Conservation (phyloP, 805 yeast genomes). For the Kluyveromyces lactis region DNA sequence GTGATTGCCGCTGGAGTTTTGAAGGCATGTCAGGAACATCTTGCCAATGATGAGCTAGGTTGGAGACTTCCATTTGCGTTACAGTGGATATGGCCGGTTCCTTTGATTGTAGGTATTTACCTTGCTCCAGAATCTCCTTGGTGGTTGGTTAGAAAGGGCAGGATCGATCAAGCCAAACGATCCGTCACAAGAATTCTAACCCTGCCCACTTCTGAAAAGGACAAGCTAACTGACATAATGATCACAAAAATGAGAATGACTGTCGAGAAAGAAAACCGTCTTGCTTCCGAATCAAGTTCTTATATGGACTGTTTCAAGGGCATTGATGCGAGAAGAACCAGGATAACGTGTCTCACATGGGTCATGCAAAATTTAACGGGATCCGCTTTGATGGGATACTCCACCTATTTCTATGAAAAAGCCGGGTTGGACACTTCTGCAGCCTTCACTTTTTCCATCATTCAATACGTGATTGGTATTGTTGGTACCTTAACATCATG, state of each 20-base stretch:
- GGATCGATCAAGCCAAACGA: constrained; percentile 35
- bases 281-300: constrained; percentile 6
- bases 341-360: constrained; percentile 39
- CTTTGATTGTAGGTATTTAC: constrained; percentile 34
- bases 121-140: constrained; percentile 52
- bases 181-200: constrained; percentile 32
- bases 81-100: constrained; percentile 55
- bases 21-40: constrained; percentile 26
- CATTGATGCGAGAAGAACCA: constrained; percentile 41
- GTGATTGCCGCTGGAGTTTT: constrained; percentile 45
- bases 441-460: constrained; percentile 41
- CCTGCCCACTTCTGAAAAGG: constrained; percentile 24
- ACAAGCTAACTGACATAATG: constrained; percentile 34
- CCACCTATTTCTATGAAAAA: constrained; percentile 43
- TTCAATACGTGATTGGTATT: constrained; percentile 38
- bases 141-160: constrained; percentile 41
- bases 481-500: constrained; percentile 27
- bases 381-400: constrained; percentile 38
- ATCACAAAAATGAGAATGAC: constrained; percentile 39
- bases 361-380: constrained; percentile 40
- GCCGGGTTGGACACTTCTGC: constrained; percentile 37
- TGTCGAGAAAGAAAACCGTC: constrained; percentile 26
- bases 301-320: constrained; percentile 41
- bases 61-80: constrained; percentile 49
- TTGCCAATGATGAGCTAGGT: constrained; percentile 29